These are phyloP conservation scores for Pichia eremophila DNA, from an alignment of 805 yeast genomes.

Conservation along the genomic window DNA sequence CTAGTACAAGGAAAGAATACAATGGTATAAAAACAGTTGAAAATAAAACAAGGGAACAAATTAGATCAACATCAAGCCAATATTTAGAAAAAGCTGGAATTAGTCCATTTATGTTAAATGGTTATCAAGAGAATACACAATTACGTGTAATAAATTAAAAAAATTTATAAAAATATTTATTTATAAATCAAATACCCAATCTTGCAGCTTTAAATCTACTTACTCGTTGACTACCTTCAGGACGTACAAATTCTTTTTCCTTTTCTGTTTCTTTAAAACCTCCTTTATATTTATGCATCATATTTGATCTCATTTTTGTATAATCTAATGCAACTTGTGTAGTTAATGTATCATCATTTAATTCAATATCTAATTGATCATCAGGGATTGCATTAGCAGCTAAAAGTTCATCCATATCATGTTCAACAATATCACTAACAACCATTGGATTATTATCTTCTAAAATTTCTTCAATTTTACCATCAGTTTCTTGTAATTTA, in stretches of 20 bases:
- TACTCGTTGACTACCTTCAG: slow-evolving; percentile 45
- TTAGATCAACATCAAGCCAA: slow-evolving; percentile 14
- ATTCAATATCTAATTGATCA: slow-evolving; percentile 22
- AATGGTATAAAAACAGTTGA: background rate
- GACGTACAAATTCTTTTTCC: slow-evolving; percentile 55
- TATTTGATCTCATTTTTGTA: slow-evolving; percentile 42
- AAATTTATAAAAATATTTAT: background rate
- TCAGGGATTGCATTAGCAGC: slow-evolving; percentile 15
- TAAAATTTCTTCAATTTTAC: slow-evolving; percentile 28
- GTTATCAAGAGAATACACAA: slow-evolving; percentile 20
- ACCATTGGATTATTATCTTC: slow-evolving; percentile 32
- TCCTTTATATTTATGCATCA: slow-evolving; percentile 35
- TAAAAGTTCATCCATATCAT: slow-evolving; percentile 25
- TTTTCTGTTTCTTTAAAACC: slow-evolving; percentile 38
- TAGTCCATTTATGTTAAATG: slow-evolving; percentile 23
- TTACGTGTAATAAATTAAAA: background rate
- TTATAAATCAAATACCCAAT: slow-evolving; percentile 13
- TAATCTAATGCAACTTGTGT: slow-evolving; percentile 49
- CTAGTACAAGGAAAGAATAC: background rate
- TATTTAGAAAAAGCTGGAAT: slow-evolving; percentile 18
- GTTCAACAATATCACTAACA: slow-evolving; percentile 36
- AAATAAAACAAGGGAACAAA: slow-evolving; percentile 4
- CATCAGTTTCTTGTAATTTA: slow-evolving; percentile 15
- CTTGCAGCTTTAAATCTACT: slow-evolving; percentile 64
- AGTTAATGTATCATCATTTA: slow-evolving; percentile 28